Evolutionary conservation across 1,139 yeast species (phyloP).

Genomic region (Petasospora rhodanensis): DNA sequence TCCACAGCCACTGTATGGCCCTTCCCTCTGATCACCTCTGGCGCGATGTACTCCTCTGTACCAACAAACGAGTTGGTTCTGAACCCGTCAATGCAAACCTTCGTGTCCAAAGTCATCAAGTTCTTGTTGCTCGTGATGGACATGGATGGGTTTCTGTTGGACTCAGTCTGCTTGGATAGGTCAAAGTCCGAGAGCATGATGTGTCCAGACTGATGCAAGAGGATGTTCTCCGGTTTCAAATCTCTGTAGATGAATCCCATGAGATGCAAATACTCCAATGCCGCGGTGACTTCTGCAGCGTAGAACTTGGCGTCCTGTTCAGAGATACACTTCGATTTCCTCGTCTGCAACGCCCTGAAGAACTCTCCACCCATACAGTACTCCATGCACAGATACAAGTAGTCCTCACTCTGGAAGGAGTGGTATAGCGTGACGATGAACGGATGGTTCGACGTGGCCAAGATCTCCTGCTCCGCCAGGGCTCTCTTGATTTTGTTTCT

Average conservation of each 20-base stretch:
- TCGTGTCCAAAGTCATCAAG: slow-evolving; percentile 60
- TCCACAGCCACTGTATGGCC: slow-evolving; percentile 98
- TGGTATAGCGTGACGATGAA: slow-evolving; percentile 95
- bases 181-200: slow-evolving; percentile 98
- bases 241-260: slow-evolving; percentile 97
- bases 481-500: slow-evolving; percentile 93
- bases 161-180: slow-evolving; percentile 82
- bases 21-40: slow-evolving; percentile 93
- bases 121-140: slow-evolving; percentile 25
- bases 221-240: slow-evolving; percentile 89
- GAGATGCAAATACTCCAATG: slow-evolving; percentile 87
- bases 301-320: slow-evolving; percentile 91
- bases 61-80: slow-evolving; percentile 97
- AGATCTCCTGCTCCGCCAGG: slow-evolving; percentile 91
- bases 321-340: slow-evolving; percentile 77
- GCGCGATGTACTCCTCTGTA: slow-evolving; percentile 96
- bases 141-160: slow-evolving; percentile 50
- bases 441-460: slow-evolving; percentile 95
- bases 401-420: slow-evolving; percentile 92
- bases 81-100: slow-evolving; percentile 92
- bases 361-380: slow-evolving; percentile 99
- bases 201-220: slow-evolving; percentile 93
- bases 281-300: slow-evolving; percentile 97
- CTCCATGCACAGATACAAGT: slow-evolving; percentile 95
- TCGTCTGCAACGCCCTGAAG: slow-evolving; percentile 90